Evolutionary conservation across 1,284 basidiomycete genomes (phyloP).

Genomic region (Schizophyllum amplum): DNA sequence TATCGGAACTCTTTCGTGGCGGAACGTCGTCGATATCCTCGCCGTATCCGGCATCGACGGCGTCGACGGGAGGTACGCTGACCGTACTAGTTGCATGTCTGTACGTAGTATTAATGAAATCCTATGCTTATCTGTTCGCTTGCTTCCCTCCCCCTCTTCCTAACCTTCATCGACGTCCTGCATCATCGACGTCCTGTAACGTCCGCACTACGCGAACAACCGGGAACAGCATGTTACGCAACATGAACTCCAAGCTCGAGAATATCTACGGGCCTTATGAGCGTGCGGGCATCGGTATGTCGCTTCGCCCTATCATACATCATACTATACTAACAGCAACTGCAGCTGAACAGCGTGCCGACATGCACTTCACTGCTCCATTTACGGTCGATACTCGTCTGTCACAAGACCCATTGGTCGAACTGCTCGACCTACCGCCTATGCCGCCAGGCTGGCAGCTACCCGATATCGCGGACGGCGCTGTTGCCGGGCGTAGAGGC

Average conservation of each 20-base stretch:
- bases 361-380: background rate
- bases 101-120: too few species aligned
- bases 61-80: background rate
- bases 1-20: conserved; percentile 42
- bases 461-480: too few species aligned
- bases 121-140: too few species aligned
- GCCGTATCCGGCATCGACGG: background rate
- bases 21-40: conserved; percentile 36
- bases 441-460: background rate
- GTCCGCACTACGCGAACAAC: too few species aligned
- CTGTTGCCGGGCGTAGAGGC: too few species aligned
- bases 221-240: background rate
- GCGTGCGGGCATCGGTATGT: background rate
- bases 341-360: background rate
- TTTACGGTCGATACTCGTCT: background rate
- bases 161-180: too few species aligned
- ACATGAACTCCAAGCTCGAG: background rate
- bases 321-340: background rate
- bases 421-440: background rate
- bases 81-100: background rate
- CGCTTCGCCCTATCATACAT: background rate
- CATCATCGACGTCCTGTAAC: too few species aligned
- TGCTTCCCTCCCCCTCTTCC: too few species aligned
- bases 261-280: background rate
- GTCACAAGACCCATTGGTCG: background rate